A percentile compares a stretch with the other conserved stretches of the same genome.
Conservation (phyloP, 108 stramenopile species). For the Cyclotella kingstonii region DNA sequence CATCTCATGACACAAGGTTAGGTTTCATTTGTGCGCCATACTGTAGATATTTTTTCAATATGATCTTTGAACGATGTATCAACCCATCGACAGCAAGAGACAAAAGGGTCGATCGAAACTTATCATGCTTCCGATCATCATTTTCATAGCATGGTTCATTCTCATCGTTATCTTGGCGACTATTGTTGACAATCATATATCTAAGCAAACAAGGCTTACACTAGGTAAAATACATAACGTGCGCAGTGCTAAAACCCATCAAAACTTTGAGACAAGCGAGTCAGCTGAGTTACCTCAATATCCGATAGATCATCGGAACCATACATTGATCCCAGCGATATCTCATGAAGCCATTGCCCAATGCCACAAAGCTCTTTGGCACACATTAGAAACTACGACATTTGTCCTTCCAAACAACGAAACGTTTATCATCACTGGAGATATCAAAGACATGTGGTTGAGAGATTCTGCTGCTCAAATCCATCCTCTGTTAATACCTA, state of each 20-base stretch:
- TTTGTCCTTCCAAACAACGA: slow-evolving; percentile 46
- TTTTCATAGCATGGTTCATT: neutral
- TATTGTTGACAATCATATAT: slow-evolving; percentile 6
- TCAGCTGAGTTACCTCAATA: slow-evolving; percentile 4
- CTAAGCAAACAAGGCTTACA: no score
- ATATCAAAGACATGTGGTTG: slow-evolving; percentile 76
- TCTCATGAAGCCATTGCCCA: slow-evolving; percentile 21
- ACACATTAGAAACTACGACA: slow-evolving; percentile 54
- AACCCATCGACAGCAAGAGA: no score
- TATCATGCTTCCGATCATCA: neutral
- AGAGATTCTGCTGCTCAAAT: slow-evolving; percentile 75
- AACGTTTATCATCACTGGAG: slow-evolving; percentile 77
- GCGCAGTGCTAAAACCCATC: no score
- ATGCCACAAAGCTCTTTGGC: slow-evolving; percentile 42
- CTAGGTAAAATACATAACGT: no score
- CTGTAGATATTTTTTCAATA: no score
- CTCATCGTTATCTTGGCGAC: neutral
- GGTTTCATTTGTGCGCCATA: no score
- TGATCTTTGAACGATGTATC: no score
- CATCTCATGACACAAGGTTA: no score
- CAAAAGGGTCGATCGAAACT: no score
- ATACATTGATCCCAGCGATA: neutral
- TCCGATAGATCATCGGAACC: slow-evolving; percentile 24
- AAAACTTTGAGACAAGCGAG: neutral
- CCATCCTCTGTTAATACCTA: slow-evolving; percentile 54